Evolutionary conservation across 2,329 filamentous ascomycete genomes (phyloP).

Genomic region (Teratosphaeria epicoccoides): DNA sequence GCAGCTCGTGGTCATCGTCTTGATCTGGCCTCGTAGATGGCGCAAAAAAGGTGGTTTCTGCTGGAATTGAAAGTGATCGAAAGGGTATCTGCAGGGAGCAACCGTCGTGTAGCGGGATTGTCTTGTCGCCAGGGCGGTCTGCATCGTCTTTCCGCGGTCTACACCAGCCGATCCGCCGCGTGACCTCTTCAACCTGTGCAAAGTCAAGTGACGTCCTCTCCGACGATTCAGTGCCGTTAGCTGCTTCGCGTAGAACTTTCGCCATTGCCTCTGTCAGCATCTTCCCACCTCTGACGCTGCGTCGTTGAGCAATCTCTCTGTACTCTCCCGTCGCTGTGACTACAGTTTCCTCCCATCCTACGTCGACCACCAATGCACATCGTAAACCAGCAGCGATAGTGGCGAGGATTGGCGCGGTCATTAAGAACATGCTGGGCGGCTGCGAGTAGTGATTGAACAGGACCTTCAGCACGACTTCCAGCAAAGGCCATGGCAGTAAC

Average conservation of each 20-base stretch:
- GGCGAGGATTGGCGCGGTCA: slow-evolving; percentile 65
- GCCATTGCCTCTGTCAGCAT: slow-evolving; percentile 60
- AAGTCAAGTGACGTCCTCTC: slow-evolving; percentile 46
- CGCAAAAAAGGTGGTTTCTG: slow-evolving; percentile 64
- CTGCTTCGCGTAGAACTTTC: slow-evolving; percentile 43
- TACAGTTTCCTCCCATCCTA: slow-evolving; percentile 85
- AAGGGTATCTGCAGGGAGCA: slow-evolving; percentile 46
- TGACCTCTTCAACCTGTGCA: slow-evolving; percentile 70
- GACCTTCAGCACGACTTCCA: slow-evolving; percentile 65
- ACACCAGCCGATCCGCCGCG: slow-evolving; percentile 71
- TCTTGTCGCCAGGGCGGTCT: slow-evolving; percentile 17
- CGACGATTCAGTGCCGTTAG: slow-evolving; percentile 12
- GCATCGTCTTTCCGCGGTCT: slow-evolving; percentile 3
- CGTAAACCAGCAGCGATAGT: slow-evolving; percentile 71
- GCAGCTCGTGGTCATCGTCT: slow-evolving; percentile 79
- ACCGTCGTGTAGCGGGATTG: slow-evolving; percentile 27
- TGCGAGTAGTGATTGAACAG: slow-evolving; percentile 74
- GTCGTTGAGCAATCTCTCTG: slow-evolving; percentile 60
- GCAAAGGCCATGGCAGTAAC: slow-evolving; percentile 62
- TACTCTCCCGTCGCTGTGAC: slow-evolving; percentile 86
- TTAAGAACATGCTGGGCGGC: slow-evolving; percentile 66
- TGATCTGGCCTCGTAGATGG: slow-evolving; percentile 41
- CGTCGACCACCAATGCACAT: slow-evolving; percentile 75
- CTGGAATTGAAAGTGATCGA: slow-evolving; percentile 58
- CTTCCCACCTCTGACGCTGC: slow-evolving; percentile 66